Percentiles rank a stretch among this genome's conserved stretches.
phyloP scores from a whole-genome alignment of 352 stramenopile genomes.

The Pythium phragmitis region DNA sequence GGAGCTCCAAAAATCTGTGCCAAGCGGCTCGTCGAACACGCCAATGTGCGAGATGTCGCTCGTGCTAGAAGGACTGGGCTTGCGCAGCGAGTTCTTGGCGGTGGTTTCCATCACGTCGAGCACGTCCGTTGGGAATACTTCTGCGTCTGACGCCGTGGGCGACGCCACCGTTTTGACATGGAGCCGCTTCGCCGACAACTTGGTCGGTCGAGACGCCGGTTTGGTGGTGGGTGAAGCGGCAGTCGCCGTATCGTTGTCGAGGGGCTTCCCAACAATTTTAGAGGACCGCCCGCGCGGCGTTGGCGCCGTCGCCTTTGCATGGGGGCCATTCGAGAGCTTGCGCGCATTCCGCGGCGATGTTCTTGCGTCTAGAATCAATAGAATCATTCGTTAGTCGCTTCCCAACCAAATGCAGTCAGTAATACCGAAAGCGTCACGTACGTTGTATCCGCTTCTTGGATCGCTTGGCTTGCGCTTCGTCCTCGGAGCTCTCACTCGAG shows the following conservation, averaged over 20 bases:
- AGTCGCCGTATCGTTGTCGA: neutral
- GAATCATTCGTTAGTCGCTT: neutral
- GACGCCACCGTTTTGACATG: slow-evolving; percentile 24
- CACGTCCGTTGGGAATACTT: neutral
- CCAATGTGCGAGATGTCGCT: slow-evolving; percentile 32
- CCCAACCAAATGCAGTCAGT: neutral
- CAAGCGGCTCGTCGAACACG: slow-evolving; percentile 31
- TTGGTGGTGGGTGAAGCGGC: neutral
- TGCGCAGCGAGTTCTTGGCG: slow-evolving; percentile 25
- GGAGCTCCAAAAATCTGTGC: slow-evolving; percentile 36
- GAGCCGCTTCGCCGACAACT: slow-evolving; percentile 8
- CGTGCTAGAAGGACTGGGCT: slow-evolving; percentile 51
- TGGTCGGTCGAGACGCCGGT: slow-evolving; percentile 9
- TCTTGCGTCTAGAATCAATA: slow-evolving; percentile 16
- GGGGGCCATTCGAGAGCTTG: slow-evolving; percentile 2
- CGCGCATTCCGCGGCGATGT: slow-evolving; percentile 20
- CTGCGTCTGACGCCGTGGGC: slow-evolving; percentile 2
- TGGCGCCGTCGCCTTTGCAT: neutral
- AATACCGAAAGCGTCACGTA: slow-evolving; percentile 7
- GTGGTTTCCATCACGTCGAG: neutral
- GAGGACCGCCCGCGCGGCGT: slow-evolving; percentile 4
- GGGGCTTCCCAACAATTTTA: slow-evolving; percentile 6
- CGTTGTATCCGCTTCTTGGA: slow-evolving; percentile 30
- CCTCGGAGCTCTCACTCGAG: slow-evolving; percentile 33
- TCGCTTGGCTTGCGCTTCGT: slow-evolving; percentile 29